Conservation (phyloP, 345 rosid species). For the Brassica cretica region DNA sequence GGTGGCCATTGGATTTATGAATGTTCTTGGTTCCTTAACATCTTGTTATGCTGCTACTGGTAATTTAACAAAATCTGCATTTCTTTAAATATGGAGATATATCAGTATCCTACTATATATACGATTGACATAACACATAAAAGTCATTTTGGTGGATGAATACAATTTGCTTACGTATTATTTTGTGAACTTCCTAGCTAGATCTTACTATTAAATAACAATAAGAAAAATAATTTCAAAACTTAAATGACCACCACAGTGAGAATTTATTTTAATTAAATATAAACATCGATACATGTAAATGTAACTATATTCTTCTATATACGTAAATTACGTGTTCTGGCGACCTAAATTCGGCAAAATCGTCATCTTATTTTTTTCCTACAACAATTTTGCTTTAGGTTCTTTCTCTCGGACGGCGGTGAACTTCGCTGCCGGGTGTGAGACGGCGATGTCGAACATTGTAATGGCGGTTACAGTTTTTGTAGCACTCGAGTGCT, state of each 20-base stretch:
- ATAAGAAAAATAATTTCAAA: slow-evolving; percentile 2
- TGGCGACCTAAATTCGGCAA: not conserved
- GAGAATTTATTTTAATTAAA: not conserved
- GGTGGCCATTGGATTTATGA: slow-evolving; percentile 82
- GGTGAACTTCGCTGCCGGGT: slow-evolving; percentile 80
- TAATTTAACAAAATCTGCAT: slow-evolving; percentile 24
- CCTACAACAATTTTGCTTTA: not conserved
- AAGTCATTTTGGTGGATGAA: slow-evolving; percentile 26
- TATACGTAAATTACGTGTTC: not conserved
- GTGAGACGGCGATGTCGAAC: slow-evolving; percentile 80
- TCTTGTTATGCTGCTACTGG: slow-evolving; percentile 94
- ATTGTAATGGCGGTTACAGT: slow-evolving; percentile 87
- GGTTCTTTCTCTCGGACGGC: slow-evolving; percentile 95
- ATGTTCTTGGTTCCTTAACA: slow-evolving; percentile 75
- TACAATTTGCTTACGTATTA: slow-evolving; percentile 8
- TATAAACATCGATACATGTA: too few species aligned
- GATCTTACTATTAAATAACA: not conserved
- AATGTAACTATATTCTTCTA: not conserved
- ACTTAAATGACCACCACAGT: not conserved
- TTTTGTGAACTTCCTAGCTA: not conserved
- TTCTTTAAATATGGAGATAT: not conserved
- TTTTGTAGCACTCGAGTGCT: slow-evolving; percentile 55
- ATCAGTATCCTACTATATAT: slow-evolving; percentile 4
- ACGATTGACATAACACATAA: slow-evolving; percentile 7
- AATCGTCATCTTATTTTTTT: not conserved